A percentile compares a stretch with the other conserved stretches of the same genome.
Conservation (phyloP, 768 basidiomycete species). For the Cyathus striatus region DNA sequence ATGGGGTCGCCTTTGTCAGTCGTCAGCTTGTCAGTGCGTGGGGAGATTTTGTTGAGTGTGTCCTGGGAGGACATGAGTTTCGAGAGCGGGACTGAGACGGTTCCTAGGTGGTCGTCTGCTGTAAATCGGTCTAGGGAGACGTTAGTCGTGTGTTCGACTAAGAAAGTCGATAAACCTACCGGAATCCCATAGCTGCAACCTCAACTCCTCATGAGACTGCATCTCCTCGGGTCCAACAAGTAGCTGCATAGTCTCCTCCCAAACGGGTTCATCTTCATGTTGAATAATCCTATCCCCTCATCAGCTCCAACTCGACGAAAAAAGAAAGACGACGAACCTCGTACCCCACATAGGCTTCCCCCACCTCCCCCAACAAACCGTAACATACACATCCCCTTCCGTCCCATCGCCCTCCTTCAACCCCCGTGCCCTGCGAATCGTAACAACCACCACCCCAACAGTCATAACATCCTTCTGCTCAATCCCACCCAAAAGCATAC, state of each 20-base stretch:
- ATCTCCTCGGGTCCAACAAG: slow-evolving; percentile 61
- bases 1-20: slow-evolving; percentile 21
- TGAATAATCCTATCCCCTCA: slow-evolving; percentile 47
- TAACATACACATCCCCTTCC: slow-evolving; percentile 52
- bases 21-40: slow-evolving; percentile 41
- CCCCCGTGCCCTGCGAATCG: slow-evolving; percentile 54
- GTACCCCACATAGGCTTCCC: slow-evolving; percentile 68
- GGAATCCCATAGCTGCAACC: slow-evolving; percentile 70
- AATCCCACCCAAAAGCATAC: slow-evolving; percentile 53
- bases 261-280: slow-evolving; percentile 56
- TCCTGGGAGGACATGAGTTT: slow-evolving; percentile 25
- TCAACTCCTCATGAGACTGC: slow-evolving; percentile 59
- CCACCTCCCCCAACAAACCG: slow-evolving; percentile 59
- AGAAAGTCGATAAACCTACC: slow-evolving; percentile 28
- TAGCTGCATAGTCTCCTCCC: slow-evolving; percentile 64
- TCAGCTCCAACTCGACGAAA: neutral
- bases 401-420: slow-evolving; percentile 35
- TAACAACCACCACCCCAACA: slow-evolving; percentile 60
- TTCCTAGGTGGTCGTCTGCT: slow-evolving; percentile 46
- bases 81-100: slow-evolving; percentile 34
- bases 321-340: slow-evolving; percentile 21
- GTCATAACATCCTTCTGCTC: slow-evolving; percentile 63
- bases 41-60: slow-evolving; percentile 40
- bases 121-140: slow-evolving; percentile 29
- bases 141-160: neutral